A percentile compares a stretch with the other conserved stretches of the same genome.
Conservation (phyloP, 2,329 filamentous ascomycete genomes). For the Phialocephala subalpina region DNA sequence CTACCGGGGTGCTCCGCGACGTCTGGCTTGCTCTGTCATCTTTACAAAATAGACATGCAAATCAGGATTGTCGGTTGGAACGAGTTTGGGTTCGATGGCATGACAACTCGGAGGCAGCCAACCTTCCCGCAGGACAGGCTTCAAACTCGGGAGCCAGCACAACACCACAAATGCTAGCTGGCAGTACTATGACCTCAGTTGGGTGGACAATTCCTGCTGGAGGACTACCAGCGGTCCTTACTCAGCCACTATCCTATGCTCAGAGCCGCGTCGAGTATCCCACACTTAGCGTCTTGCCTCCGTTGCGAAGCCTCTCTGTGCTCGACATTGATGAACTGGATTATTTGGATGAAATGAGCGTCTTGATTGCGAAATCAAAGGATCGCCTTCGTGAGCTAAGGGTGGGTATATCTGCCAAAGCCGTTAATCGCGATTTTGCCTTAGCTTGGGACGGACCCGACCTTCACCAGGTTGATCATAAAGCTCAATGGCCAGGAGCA, state of each 20-base stretch:
- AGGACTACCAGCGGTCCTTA: conserved; percentile 26
- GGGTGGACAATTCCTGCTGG: conserved; percentile 47
- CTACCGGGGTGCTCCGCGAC: conserved; percentile 81
- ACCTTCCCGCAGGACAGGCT: conserved; percentile 37
- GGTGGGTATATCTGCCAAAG: conserved; percentile 71
- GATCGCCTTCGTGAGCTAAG: conserved; percentile 73
- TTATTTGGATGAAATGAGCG: conserved; percentile 83
- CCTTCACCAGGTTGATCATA: conserved; percentile 70
- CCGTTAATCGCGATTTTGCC: conserved; percentile 58
- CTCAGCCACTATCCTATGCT: conserved; percentile 50
- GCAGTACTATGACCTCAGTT: conserved; percentile 51
- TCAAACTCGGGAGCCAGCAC: conserved; percentile 31
- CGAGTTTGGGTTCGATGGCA: conserved; percentile 86
- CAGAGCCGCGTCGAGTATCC: conserved; percentile 76
- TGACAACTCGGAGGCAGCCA: conserved; percentile 62
- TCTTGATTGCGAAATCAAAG: conserved; percentile 76
- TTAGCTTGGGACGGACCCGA: conserved; percentile 68
- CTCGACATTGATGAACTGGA: conserved; percentile 84
- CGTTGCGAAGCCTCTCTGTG: conserved; percentile 77
- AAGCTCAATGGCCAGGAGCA: conserved; percentile 61
- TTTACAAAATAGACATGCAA: conserved; percentile 62
- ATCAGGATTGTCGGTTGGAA: conserved; percentile 71
- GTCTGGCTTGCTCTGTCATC: conserved; percentile 83
- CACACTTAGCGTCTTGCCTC: conserved; percentile 79
- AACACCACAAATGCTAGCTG: conserved; percentile 42